phyloP scores from a whole-genome alignment of 2,329 filamentous ascomycete species.

The Exophiala bonariae region DNA sequence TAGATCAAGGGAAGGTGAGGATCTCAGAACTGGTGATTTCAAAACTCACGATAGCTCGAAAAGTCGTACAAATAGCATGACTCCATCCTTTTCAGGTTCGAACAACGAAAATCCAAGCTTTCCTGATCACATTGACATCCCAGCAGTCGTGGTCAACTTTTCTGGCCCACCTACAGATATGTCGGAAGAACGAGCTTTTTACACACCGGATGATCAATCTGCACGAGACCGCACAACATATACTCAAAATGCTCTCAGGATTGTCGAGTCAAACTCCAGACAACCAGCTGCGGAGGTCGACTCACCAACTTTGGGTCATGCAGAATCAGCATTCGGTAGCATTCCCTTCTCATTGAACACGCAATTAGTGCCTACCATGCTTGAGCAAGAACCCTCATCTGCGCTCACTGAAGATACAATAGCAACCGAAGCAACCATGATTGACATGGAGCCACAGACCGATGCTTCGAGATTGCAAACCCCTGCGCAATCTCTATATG shows the following conservation, averaged over 20 bases:
- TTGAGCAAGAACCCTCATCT: conserved; percentile 33
- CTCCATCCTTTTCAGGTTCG: conserved; percentile 16
- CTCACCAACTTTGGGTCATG: conserved; percentile 49
- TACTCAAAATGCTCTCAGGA: conserved; percentile 28
- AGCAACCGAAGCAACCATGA: conserved; percentile 60
- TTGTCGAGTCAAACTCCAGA: conserved; percentile 12
- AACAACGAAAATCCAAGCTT: conserved; percentile 4
- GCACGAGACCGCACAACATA: conserved; percentile 25
- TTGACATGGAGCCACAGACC: conserved; percentile 71
- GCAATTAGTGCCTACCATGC: conserved; percentile 11
- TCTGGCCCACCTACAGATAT: conserved; percentile 6
- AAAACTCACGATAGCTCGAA: conserved; percentile 6
- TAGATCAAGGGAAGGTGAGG: conserved; percentile 43
- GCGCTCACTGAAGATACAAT: conserved; percentile 61
- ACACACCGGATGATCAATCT: conserved; percentile 10
- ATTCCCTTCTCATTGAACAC: conserved; percentile 25
- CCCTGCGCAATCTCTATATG: conserved; percentile 44
- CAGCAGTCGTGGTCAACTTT: conserved; percentile 19
- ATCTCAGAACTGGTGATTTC: conserved; percentile 11
- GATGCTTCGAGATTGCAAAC: conserved; percentile 44
- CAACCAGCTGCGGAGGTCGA: conserved; percentile 34
- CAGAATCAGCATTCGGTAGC: conserved; percentile 10
- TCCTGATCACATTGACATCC: conserved; percentile 13
- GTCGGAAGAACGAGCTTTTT: conserved; percentile 19
- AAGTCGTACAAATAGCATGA: conserved; percentile 15